Percentiles rank a stretch among this genome's conserved stretches.
Evolutionary conservation across 257 asterid species (phyloP).

Genomic region (Petunia axillaris): DNA sequence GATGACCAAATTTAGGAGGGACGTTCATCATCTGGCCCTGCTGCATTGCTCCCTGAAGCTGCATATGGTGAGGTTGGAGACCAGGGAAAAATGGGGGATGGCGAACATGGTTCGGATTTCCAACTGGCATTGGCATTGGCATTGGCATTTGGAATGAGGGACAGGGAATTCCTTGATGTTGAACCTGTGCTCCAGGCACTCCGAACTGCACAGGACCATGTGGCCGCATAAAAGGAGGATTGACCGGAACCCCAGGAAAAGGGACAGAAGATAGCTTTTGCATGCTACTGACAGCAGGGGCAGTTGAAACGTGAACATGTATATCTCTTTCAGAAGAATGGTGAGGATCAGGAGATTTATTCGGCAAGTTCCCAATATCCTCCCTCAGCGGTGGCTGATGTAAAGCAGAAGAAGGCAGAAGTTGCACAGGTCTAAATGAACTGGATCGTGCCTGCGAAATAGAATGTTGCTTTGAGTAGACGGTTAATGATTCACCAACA

Average conservation of each 20-base stretch:
- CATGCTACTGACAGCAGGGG: conserved; percentile 14
- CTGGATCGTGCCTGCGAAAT: conserved; percentile 25
- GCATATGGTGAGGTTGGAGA: conserved; percentile 32
- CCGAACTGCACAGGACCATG: conserved; percentile 24
- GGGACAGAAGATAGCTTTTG: conserved; percentile 27
- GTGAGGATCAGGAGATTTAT: conserved; percentile 26
- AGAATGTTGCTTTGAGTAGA: not conserved
- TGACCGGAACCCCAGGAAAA: conserved; percentile 25
- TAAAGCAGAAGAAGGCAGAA: conserved; percentile 18
- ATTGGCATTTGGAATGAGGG: conserved; percentile 27
- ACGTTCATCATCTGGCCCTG: conserved; percentile 33
- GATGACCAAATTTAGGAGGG: conserved; percentile 23
- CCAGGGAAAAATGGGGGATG: conserved; percentile 26
- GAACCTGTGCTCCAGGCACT: conserved; percentile 23
- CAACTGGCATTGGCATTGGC: conserved; percentile 32
- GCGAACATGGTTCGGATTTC: conserved; percentile 21
- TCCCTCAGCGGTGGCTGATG: conserved; percentile 27
- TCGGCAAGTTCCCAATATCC: conserved; percentile 25
- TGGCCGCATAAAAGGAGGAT: conserved; percentile 32
- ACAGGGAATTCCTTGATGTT: conserved; percentile 30
- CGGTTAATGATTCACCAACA: not conserved
- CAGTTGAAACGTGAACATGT: conserved; percentile 20
- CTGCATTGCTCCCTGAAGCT: conserved; percentile 30
- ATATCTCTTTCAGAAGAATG: conserved; percentile 28
- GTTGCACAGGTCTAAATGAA: conserved; percentile 20